Conservation (phyloP, 2,329 filamentous ascomycete genomes). For the Aciculosporium take region DNA sequence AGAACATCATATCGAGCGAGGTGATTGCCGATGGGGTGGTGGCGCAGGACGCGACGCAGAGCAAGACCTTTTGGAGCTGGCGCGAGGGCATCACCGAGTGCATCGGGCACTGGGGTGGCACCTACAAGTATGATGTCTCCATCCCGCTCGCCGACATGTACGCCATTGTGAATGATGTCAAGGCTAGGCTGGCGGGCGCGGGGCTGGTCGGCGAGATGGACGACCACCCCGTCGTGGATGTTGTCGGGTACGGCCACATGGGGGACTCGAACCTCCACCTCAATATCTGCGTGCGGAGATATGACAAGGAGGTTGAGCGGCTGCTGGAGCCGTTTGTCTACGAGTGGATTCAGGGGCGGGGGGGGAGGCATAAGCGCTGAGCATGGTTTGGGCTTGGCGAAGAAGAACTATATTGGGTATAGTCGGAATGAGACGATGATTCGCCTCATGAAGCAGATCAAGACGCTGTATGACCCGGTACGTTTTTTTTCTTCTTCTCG, state of each 20-base stretch:
- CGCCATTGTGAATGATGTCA: slow-evolving; percentile 71
- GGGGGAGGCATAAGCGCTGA: slow-evolving; percentile 94
- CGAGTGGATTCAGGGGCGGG: slow-evolving; percentile 81
- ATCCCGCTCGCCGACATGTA: slow-evolving; percentile 85
- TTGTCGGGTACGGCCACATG: slow-evolving; percentile 98
- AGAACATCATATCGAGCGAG: slow-evolving; percentile 77
- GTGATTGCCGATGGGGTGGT: slow-evolving; percentile 82
- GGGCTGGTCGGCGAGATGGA: slow-evolving; percentile 67
- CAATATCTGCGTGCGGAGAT: slow-evolving; percentile 71
- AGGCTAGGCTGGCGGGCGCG: slow-evolving; percentile 54
- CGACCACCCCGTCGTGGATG: slow-evolving; percentile 65
- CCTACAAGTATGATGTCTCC: slow-evolving; percentile 97
- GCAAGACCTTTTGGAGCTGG: slow-evolving; percentile 75
- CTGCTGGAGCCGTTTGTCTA: slow-evolving; percentile 89
- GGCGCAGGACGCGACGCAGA: slow-evolving; percentile 86
- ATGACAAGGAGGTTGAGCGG: slow-evolving; percentile 77
- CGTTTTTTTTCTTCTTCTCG: slow-evolving; percentile 5
- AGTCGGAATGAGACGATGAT: slow-evolving; percentile 81
- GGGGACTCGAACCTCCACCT: slow-evolving; percentile 91
- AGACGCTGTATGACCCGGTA: slow-evolving; percentile 86
- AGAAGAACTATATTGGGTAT: slow-evolving; percentile 92
- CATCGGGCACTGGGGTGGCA: slow-evolving; percentile 78
- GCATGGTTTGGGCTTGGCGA: slow-evolving; percentile 84
- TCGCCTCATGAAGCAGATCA: slow-evolving; percentile 86
- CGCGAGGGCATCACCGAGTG: slow-evolving; percentile 87